Evolutionary conservation across 768 basidiomycete species (phyloP).

Genomic region (Lactifluus pinguis): DNA sequence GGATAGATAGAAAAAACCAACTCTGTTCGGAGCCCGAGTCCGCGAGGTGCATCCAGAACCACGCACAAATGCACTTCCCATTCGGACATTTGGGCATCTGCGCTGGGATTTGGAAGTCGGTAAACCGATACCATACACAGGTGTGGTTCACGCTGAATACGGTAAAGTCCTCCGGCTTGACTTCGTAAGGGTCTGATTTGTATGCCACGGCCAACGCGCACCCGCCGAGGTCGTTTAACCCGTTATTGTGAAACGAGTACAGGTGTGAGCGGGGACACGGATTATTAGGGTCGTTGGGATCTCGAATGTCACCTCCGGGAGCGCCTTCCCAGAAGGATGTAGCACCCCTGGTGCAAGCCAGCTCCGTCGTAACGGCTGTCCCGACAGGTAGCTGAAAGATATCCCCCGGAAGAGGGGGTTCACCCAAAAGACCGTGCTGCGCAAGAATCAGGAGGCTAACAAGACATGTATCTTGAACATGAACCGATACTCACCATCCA

Average conservation of each 20-base stretch:
- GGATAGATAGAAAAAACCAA: slow-evolving; percentile 12
- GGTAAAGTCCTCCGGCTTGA: slow-evolving; percentile 35
- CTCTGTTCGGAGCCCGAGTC: slow-evolving; percentile 32
- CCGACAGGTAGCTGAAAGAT: slow-evolving; percentile 29
- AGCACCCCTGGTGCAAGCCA: slow-evolving; percentile 28
- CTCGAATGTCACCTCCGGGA: slow-evolving; percentile 23
- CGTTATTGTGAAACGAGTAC: slow-evolving; percentile 25
- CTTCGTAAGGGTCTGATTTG: slow-evolving; percentile 27
- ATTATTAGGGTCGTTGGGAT: slow-evolving; percentile 16
- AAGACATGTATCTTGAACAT: background rate
- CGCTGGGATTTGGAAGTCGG: slow-evolving; percentile 34
- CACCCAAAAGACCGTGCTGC: slow-evolving; percentile 26
- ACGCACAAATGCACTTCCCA: slow-evolving; percentile 37
- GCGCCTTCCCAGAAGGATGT: slow-evolving; percentile 22
- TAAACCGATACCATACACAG: slow-evolving; percentile 35
- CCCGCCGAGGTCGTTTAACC: slow-evolving; percentile 27
- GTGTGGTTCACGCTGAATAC: slow-evolving; percentile 37
- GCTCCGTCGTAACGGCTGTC: slow-evolving; percentile 16
- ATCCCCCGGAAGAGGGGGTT: slow-evolving; percentile 27
- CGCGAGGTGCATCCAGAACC: slow-evolving; percentile 32
- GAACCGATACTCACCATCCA: slow-evolving; percentile 28
- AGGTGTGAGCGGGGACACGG: slow-evolving; percentile 21
- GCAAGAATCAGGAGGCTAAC: background rate
- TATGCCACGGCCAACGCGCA: slow-evolving; percentile 39
- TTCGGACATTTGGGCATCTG: slow-evolving; percentile 36